Evolutionary conservation across 2,329 filamentous ascomycete genomes (phyloP).

Genomic region (Zymoseptoria ardabiliae): DNA sequence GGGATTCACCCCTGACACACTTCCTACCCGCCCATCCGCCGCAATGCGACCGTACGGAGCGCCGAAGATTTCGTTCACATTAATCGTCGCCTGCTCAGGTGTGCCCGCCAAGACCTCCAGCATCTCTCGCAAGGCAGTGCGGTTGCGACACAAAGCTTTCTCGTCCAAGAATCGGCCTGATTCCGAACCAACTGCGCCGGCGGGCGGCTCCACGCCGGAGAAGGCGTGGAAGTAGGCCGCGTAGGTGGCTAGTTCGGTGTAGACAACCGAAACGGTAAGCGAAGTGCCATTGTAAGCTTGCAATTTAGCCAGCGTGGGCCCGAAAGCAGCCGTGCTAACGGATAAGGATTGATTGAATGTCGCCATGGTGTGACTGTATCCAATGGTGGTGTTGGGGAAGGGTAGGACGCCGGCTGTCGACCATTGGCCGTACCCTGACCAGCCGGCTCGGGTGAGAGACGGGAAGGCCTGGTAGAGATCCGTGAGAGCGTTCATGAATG

Average conservation of each 20-base stretch:
- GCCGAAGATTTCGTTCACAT: constrained; percentile 34
- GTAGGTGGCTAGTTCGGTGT: constrained; percentile 23
- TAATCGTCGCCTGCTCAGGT: constrained; percentile 19
- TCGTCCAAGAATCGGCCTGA: constrained; percentile 3
- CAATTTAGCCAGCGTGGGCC: constrained; percentile 14
- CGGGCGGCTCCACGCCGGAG: constrained; percentile 14
- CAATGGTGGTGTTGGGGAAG: constrained; percentile 22
- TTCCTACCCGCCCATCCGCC: constrained; percentile 35
- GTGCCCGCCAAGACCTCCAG: constrained; percentile 20
- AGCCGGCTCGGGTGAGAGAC: constrained; percentile 23
- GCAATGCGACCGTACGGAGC: constrained; percentile 23
- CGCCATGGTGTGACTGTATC: constrained; percentile 23
- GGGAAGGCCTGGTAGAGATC: constrained; percentile 23
- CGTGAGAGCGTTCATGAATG: constrained; percentile 21
- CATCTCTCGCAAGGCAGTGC: constrained; percentile 11
- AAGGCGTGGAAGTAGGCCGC: constrained; percentile 18
- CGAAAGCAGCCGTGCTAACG: constrained; percentile 17
- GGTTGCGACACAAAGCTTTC: constrained; percentile 17
- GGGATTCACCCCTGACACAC: constrained; percentile 43
- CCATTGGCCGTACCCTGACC: constrained; percentile 28
- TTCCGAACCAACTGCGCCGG: constrained; percentile 21
- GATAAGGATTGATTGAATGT: constrained; percentile 19
- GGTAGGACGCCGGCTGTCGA: constrained; percentile 15
- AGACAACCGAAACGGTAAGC: constrained; percentile 24
- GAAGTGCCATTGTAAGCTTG: constrained; percentile 17